These are phyloP conservation scores for Sporisorium reilianum DNA, from an alignment of 1,284 basidiomycete species.

Conservation along the genomic window DNA sequence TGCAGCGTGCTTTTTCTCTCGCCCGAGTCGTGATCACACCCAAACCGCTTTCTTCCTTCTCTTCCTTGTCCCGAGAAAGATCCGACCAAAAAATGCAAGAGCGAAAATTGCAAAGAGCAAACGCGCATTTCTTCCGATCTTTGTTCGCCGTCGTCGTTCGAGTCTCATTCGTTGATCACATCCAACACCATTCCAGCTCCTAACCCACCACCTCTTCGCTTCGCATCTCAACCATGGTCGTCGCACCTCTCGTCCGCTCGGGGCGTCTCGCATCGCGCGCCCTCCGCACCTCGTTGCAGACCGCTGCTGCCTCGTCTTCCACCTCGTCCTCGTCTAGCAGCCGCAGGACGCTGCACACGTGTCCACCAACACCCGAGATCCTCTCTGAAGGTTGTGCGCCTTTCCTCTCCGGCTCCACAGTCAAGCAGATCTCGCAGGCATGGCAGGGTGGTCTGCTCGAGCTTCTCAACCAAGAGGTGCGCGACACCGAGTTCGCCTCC, in stretches of 20 bases:
- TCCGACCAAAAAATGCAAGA: constrained; percentile 10
- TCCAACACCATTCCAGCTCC: constrained; percentile 3
- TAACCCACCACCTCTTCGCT: not conserved
- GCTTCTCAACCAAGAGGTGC: constrained; percentile 66
- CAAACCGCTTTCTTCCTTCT: too few relatives aligned
- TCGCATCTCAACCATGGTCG: constrained; percentile 22
- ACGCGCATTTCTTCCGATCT: not conserved
- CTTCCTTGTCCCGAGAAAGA: constrained; percentile 29
- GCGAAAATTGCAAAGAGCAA: not conserved
- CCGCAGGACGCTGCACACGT: constrained; percentile 44
- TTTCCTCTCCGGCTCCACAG: constrained; percentile 57
- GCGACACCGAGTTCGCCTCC: constrained; percentile 75
- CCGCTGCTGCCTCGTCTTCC: constrained; percentile 22
- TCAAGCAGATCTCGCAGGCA: constrained; percentile 57
- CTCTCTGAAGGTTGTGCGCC: constrained; percentile 61
- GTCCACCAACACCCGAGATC: constrained; percentile 54
- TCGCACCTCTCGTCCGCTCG: constrained; percentile 30
- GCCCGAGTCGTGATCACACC: constrained; percentile 16
- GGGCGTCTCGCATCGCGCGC: constrained; percentile 32
- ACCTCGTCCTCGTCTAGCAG: constrained; percentile 15
- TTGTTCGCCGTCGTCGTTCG: not conserved
- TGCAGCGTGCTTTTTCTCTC: constrained; percentile 21
- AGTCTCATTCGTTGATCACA: not conserved
- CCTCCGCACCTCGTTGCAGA: constrained; percentile 13
- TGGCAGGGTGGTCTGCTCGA: constrained; percentile 66